A percentile compares a stretch with the other conserved stretches of the same genome.
These are phyloP conservation scores for Ustilago loliicola DNA, from an alignment of 1,284 basidiomycete species.

Conservation along the genomic window DNA sequence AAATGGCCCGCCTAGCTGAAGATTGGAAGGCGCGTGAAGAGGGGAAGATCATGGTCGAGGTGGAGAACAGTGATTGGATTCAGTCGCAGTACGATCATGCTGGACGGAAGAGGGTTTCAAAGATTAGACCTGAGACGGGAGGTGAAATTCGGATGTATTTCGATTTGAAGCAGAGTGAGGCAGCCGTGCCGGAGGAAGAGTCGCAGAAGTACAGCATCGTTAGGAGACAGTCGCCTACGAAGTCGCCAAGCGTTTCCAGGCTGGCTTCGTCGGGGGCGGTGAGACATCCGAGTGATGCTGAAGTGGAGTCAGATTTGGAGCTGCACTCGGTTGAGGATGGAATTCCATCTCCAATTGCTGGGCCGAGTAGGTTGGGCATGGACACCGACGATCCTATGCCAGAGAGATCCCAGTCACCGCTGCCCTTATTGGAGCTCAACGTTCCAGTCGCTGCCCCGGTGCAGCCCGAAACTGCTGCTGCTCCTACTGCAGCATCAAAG, in stretches of 20 bases:
- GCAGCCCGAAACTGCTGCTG: not conserved
- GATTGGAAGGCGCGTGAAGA: slow-evolving; percentile 25
- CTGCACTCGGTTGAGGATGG: not conserved
- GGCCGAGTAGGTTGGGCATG: not conserved
- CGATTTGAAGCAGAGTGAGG: not conserved
- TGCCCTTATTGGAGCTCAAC: not conserved
- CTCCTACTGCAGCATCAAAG: not conserved
- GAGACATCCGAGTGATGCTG: not conserved
- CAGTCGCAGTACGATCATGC: slow-evolving; percentile 19
- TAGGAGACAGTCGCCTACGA: not conserved
- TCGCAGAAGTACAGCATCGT: slow-evolving; percentile 18
- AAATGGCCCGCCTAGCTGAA: slow-evolving; percentile 5
- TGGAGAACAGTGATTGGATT: slow-evolving; percentile 11
- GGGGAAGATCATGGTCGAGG: slow-evolving; percentile 29
- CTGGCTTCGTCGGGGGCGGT: not conserved
- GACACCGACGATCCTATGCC: not conserved
- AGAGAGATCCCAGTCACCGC: not conserved
- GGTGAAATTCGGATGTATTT: slow-evolving; percentile 23
- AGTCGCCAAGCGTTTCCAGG: slow-evolving; percentile 11
- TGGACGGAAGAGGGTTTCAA: slow-evolving; percentile 16
- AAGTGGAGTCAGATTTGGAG: not conserved
- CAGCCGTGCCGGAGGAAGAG: slow-evolving; percentile 5
- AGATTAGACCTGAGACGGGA: slow-evolving; percentile 11
- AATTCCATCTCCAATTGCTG: not conserved
- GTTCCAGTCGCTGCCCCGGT: not conserved